A percentile compares a stretch with the other conserved stretches of the same genome.
These are phyloP conservation scores for Trichomonas tenax DNA, from an alignment of 208 protist genomes.

Conservation along the genomic window DNA sequence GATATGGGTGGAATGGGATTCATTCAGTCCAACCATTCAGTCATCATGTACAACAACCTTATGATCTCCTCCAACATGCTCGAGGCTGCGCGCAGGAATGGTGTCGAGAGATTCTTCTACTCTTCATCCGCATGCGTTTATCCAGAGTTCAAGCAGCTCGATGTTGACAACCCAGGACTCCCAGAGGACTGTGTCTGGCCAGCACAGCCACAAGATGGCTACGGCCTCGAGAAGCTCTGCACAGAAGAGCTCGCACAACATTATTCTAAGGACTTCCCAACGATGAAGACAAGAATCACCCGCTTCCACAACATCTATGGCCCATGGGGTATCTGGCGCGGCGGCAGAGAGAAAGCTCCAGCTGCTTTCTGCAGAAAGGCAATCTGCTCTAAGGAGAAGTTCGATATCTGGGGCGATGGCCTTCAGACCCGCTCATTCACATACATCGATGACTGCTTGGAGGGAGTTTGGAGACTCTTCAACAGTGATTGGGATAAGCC, in stretches of 20 bases:
- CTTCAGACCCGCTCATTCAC: conserved; percentile 59
- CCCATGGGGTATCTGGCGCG: conserved; percentile 56
- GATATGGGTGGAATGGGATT: conserved; percentile 69
- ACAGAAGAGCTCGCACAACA: conserved; percentile 54
- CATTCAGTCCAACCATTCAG: conserved; percentile 61
- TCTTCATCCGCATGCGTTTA: conserved; percentile 60
- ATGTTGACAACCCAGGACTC: conserved; percentile 37
- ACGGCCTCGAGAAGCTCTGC: conserved; percentile 56
- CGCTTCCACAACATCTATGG: conserved; percentile 69
- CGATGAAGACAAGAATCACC: conserved; percentile 44
- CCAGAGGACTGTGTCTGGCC: conserved; percentile 61
- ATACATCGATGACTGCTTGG: conserved; percentile 57
- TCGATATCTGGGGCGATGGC: conserved; percentile 64
- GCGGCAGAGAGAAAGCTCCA: conserved; percentile 61
- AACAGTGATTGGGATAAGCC: conserved; percentile 49
- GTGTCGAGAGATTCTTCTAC: conserved; percentile 53
- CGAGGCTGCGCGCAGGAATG: conserved; percentile 44
- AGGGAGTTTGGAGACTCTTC: conserved; percentile 49
- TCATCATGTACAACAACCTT: conserved; percentile 64
- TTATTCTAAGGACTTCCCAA: conserved; percentile 44
- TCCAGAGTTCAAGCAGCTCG: conserved; percentile 54
- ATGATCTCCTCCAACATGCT: conserved; percentile 63
- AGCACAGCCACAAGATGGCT: conserved; percentile 54
- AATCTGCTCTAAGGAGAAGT: conserved; percentile 34
- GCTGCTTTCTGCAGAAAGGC: conserved; percentile 61